Evolutionary conservation across 768 basidiomycete species (phyloP), one percentile per base, ranked within the genome.

Genomic region (Naganishia onofrii): DNA sequence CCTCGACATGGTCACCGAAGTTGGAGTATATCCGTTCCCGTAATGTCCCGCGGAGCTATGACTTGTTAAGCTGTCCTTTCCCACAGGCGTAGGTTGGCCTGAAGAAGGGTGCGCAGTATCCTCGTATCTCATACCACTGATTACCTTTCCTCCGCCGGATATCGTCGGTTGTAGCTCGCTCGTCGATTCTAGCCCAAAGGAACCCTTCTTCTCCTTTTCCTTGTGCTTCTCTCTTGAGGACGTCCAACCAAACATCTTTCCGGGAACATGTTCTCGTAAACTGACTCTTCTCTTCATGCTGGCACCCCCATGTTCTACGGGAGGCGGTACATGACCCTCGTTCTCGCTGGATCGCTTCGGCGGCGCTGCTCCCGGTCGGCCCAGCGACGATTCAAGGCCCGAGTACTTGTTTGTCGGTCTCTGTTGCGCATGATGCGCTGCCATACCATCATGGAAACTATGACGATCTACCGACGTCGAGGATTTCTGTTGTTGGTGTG

Each of bases 231-330:
- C 68, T 51, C 58, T 55, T 13, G 56, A 21, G 2, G 44, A 44
- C 66, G 42, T 42, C 42, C 66, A 71, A 3, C 70, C 70, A 44
- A 71, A 71, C 66, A 71, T 46, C 57, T 46, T 46, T 29, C 63
- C 32, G 13, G 66, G 56, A 0, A 58, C 70, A 29, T 54, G 29
- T 13, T 48, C 57, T 46, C 58, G 57, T 32, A 71, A 21, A 44
- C 70, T 71, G 36, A 56, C 64, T n/a, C 66, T 48, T 2, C 70
- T 38, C 48, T 57, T 52, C 26, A 71, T 56, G n/a, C 54, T 71
- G 46, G 31, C 67, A 8, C 34, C 17, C 26, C 38, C 34, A 15
- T 63, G 38, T 42, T 42, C 60, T 0, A n/a, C 60, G 6, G 60
- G 60, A 42, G 60, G 60, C 23, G 60, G 60, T 13, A 63, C 67